Percentiles rank a stretch among this genome's conserved stretches.
These are phyloP conservation scores for Cordyceps cicadae DNA, from an alignment of 2,329 filamentous ascomycete species.

Conservation along the genomic window DNA sequence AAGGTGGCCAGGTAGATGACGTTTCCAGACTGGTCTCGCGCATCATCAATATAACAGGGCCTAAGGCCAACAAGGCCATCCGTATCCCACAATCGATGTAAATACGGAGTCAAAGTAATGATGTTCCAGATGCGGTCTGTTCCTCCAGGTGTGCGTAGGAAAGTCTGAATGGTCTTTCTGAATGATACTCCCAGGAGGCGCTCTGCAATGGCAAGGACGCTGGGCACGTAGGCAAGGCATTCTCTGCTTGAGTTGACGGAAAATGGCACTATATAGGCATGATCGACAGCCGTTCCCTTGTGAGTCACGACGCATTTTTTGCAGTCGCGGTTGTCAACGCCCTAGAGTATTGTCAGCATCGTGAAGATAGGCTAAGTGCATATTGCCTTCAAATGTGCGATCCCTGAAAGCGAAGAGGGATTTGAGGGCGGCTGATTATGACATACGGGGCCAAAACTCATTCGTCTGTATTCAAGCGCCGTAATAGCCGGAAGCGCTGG, in stretches of 20 bases:
- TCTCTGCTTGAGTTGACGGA: neutral
- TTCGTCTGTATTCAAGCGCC: neutral
- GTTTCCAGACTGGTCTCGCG: neutral
- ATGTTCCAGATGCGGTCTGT: neutral
- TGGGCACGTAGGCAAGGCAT: neutral
- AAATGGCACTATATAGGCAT: neutral
- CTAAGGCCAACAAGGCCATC: neutral
- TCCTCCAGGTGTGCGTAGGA: neutral
- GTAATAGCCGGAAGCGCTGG: neutral
- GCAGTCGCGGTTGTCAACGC: neutral
- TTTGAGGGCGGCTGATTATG: neutral
- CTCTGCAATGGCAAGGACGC: neutral
- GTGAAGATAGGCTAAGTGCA: neutral
- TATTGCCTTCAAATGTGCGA: neutral
- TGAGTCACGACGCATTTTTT: neutral
- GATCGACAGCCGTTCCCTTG: neutral
- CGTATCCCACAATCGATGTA: neutral
- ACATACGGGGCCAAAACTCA: neutral
- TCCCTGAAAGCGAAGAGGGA: neutral
- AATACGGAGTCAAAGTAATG: neutral
- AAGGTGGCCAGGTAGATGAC: neutral
- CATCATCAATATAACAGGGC: neutral
- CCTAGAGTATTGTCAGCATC: neutral
- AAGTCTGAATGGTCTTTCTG: rapidly evolving
- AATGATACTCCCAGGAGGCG: neutral